Percentiles rank a stretch among this genome's conserved stretches.
Evolutionary conservation across 441 rosid genomes (phyloP).

Genomic region (Mallotus repandus): DNA sequence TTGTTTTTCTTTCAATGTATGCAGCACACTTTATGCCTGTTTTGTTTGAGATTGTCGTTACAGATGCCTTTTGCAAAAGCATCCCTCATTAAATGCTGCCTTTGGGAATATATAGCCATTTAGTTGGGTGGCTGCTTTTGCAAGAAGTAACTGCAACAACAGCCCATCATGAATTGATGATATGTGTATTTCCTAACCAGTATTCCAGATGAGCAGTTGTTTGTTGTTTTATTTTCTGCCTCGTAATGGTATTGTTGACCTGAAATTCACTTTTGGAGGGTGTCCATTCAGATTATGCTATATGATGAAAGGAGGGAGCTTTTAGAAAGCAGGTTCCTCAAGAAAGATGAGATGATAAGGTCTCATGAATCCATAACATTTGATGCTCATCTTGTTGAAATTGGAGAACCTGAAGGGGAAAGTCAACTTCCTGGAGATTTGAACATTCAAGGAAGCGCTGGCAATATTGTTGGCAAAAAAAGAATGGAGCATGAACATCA

Average conservation of each 20-base stretch:
- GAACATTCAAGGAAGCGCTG: slow-evolving; percentile 21
- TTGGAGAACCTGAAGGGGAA: slow-evolving; percentile 43
- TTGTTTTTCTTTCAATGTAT: too few relatives aligned
- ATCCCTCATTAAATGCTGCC: neutral
- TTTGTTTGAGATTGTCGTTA: slow-evolving; percentile 4
- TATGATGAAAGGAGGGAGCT: slow-evolving; percentile 47
- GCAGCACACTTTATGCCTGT: neutral
- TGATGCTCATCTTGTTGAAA: slow-evolving; percentile 49
- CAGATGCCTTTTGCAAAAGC: neutral
- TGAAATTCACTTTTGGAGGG: slow-evolving; percentile 3
- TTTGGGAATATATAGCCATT: neutral
- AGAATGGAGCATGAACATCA: slow-evolving; percentile 21
- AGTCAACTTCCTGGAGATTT: slow-evolving; percentile 23
- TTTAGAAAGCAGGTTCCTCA: slow-evolving; percentile 45
- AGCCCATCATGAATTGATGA: neutral
- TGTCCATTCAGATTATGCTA: slow-evolving; percentile 42
- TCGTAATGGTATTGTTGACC: neutral
- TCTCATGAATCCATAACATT: slow-evolving; percentile 43
- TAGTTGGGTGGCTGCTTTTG: slow-evolving; percentile 1
- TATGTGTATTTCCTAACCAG: neutral
- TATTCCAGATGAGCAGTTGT: neutral
- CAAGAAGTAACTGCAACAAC: neutral
- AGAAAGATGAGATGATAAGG: slow-evolving; percentile 44
- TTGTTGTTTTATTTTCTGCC: neutral
- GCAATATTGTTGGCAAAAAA: slow-evolving; percentile 15